Evolutionary conservation across 768 basidiomycete species (phyloP).

Genomic region (Suillus alpinus): DNA sequence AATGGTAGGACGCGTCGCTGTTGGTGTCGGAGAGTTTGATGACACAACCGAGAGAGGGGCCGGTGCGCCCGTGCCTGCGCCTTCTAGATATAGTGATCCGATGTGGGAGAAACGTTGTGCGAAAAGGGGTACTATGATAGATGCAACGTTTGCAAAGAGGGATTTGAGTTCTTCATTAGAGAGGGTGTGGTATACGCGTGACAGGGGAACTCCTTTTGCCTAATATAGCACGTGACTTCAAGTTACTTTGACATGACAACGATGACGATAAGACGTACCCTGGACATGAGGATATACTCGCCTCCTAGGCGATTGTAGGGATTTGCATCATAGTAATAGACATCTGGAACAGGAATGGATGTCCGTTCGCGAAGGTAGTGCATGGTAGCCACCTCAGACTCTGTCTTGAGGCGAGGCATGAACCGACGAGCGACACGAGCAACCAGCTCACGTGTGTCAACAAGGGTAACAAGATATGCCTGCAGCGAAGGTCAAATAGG

Average conservation of each 20-base stretch:
- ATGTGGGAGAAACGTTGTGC: slow-evolving; percentile 74
- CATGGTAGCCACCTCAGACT: slow-evolving; percentile 85
- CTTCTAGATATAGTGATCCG: slow-evolving; percentile 68
- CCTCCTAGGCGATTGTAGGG: slow-evolving; percentile 83
- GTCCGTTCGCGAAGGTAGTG: slow-evolving; percentile 73
- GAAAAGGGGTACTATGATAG: slow-evolving; percentile 68
- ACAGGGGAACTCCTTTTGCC: slow-evolving; percentile 73
- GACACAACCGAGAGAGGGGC: slow-evolving; percentile 18
- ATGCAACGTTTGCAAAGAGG: slow-evolving; percentile 67
- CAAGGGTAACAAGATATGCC: slow-evolving; percentile 76
- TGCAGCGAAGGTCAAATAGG: slow-evolving; percentile 27
- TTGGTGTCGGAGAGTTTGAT: slow-evolving; percentile 27
- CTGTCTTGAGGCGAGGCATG: slow-evolving; percentile 84
- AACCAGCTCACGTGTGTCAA: slow-evolving; percentile 59
- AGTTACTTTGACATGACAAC: slow-evolving; percentile 3
- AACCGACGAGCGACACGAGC: slow-evolving; percentile 81
- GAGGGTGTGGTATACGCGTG: slow-evolving; percentile 69
- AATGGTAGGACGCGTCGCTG: slow-evolving; percentile 18
- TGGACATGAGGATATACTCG: slow-evolving; percentile 86
- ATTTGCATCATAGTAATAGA: slow-evolving; percentile 79
- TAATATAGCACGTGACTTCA: slow-evolving; percentile 26
- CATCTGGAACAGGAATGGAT: slow-evolving; percentile 66
- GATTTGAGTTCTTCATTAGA: slow-evolving; percentile 60
- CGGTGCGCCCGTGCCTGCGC: slow-evolving; percentile 8
- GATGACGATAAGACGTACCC: slow-evolving; percentile 43